Evolutionary conservation across 768 basidiomycete species (phyloP).

Genomic region (Melanogaster broomeanus): DNA sequence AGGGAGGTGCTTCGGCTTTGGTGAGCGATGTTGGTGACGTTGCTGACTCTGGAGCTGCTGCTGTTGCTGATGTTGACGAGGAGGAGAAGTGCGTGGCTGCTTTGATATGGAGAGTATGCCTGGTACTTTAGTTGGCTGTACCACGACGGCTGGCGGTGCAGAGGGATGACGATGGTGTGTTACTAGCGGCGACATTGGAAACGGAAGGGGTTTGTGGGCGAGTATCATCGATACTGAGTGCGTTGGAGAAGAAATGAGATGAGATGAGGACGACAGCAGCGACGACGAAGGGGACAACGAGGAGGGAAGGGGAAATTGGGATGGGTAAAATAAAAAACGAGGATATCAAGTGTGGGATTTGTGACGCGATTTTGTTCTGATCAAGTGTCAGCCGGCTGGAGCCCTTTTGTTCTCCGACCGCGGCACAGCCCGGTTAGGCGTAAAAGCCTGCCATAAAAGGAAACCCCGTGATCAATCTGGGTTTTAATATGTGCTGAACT

Average conservation of each 20-base stretch:
- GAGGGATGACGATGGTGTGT: conserved; percentile 69
- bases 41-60: conserved; percentile 37
- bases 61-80: conserved; percentile 38
- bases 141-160: conserved; percentile 64
- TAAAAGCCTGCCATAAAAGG: conserved; percentile 19
- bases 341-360: conserved; percentile 30
- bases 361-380: conserved; percentile 26
- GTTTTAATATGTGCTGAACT: conserved; percentile 31
- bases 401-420: conserved; percentile 36
- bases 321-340: conserved; percentile 23
- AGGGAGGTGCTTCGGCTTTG: conserved; percentile 36
- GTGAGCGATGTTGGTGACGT: conserved; percentile 35
- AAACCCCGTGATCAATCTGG: conserved; percentile 18
- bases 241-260: conserved; percentile 4
- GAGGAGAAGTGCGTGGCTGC: conserved; percentile 39
- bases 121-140: conserved; percentile 72
- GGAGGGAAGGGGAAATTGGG: conserved; percentile 1
- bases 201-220: conserved; percentile 38
- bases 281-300: conserved; percentile 4
- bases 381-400: conserved; percentile 33
- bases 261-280: conserved; percentile 2
- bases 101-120: conserved; percentile 73
- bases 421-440: conserved; percentile 32
- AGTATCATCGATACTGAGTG: conserved; percentile 38
- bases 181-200: conserved; percentile 30